phyloP scores from a whole-genome alignment of 2,329 filamentous ascomycete genomes.

The Stachybotrys chartarum region DNA sequence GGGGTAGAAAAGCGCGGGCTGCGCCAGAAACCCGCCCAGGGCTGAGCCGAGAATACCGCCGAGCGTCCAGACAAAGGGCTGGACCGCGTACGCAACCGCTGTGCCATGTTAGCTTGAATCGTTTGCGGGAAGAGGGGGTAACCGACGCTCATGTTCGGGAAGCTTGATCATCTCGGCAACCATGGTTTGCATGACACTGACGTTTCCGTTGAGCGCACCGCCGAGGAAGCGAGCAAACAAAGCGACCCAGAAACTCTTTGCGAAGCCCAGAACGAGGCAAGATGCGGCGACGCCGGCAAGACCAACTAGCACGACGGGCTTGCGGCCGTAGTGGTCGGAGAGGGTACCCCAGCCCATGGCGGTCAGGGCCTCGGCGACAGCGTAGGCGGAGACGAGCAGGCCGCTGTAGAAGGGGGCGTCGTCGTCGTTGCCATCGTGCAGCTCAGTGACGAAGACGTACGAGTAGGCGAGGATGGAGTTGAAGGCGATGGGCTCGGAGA shows the following conservation, averaged over 20 bases:
- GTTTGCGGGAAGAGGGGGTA: background rate
- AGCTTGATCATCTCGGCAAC: conserved; percentile 85
- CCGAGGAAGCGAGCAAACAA: conserved; percentile 74
- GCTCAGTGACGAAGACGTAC: conserved; percentile 76
- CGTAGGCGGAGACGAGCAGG: conserved; percentile 78
- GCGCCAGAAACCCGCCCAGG: conserved; percentile 70
- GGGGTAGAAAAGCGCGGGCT: conserved; percentile 52
- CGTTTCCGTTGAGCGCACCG: conserved; percentile 85
- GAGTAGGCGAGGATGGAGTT: conserved; percentile 90
- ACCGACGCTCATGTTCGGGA: conserved; percentile 67
- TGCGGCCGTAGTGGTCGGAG: conserved; percentile 57
- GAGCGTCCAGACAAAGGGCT: conserved; percentile 83
- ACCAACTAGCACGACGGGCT: conserved; percentile 63
- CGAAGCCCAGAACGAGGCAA: conserved; percentile 80
- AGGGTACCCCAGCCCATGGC: conserved; percentile 56
- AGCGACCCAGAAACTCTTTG: conserved; percentile 69
- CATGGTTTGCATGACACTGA: conserved; percentile 81
- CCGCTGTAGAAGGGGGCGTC: conserved; percentile 81
- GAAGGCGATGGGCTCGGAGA: conserved; percentile 85
- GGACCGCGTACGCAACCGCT: conserved; percentile 68
- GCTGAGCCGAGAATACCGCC: conserved; percentile 84
- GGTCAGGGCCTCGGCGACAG: conserved; percentile 77
- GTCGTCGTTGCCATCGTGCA: conserved; percentile 63
- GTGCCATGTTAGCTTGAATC: background rate
- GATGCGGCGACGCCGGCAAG: conserved; percentile 69